These are phyloP conservation scores for Cyphellophora attinorum DNA, from an alignment of 2,329 filamentous ascomycete genomes.

Conservation along the genomic window DNA sequence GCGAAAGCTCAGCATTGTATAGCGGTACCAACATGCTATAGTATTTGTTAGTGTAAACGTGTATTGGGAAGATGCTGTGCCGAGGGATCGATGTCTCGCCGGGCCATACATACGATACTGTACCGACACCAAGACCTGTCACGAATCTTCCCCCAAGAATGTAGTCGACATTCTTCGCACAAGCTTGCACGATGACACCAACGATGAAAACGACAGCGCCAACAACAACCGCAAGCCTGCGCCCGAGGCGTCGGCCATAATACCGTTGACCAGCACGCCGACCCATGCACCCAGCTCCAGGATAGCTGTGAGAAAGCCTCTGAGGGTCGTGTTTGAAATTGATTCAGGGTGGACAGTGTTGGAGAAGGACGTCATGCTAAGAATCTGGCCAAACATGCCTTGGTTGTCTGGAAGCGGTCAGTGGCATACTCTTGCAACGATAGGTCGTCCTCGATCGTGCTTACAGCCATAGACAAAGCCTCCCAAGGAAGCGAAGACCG, in stretches of 20 bases:
- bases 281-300: not conserved
- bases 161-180: too few species aligned
- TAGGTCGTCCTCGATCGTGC: too few species aligned
- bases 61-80: too few species aligned
- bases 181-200: not conserved
- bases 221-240: not conserved
- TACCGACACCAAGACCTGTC: too few species aligned
- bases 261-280: not conserved
- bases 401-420: not conserved
- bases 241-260: not conserved
- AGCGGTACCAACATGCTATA: constrained; percentile 21
- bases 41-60: too few species aligned
- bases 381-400: not conserved
- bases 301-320: not conserved
- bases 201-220: not conserved
- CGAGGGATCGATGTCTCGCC: too few species aligned
- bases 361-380: not conserved
- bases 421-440: not conserved
- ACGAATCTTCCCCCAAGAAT: not conserved
- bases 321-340: not conserved
- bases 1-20: constrained; percentile 19
- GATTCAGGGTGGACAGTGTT: not conserved
- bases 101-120: too few species aligned
- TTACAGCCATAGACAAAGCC: not conserved
- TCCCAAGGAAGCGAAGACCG: not conserved